phyloP scores from a whole-genome alignment of 352 stramenopile genomes.

The Thraustochytrium striatum region DNA sequence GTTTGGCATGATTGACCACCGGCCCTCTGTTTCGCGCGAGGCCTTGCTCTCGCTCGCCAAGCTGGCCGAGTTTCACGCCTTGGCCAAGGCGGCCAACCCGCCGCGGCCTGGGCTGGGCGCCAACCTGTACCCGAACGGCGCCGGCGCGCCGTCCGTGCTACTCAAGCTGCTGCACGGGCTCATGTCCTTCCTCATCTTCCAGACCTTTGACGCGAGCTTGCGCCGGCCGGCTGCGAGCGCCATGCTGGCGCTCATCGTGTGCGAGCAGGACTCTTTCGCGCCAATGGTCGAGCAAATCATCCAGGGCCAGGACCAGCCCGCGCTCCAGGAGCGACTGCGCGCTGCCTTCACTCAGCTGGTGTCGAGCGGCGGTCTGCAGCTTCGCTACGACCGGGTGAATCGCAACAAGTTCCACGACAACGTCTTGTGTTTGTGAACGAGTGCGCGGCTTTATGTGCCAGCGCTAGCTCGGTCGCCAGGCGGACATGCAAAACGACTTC shows the following conservation, averaged over 20 bases:
- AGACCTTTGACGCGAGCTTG: constrained; percentile 21
- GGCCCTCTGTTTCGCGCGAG: constrained; percentile 3
- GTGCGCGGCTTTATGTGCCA: constrained; percentile 39
- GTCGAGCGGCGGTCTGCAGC: constrained; percentile 14
- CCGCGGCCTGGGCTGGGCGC: not conserved
- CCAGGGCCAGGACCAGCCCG: constrained; percentile 3
- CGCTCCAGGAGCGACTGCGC: constrained; percentile 9
- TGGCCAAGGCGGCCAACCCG: not conserved
- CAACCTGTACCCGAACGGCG: constrained; percentile 1
- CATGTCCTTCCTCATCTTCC: constrained; percentile 40
- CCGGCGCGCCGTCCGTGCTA: not conserved
- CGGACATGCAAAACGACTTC: too few relatives aligned
- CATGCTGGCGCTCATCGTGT: constrained; percentile 31
- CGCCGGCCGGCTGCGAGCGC: constrained; percentile 21
- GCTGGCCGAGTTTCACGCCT: constrained; percentile 7
- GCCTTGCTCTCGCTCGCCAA: constrained; percentile 9
- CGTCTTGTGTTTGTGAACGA: constrained; percentile 39
- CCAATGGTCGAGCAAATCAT: constrained; percentile 32
- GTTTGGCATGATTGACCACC: constrained; percentile 41
- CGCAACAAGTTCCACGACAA: constrained; percentile 8
- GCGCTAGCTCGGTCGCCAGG: not conserved
- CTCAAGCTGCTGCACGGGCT: constrained; percentile 37
- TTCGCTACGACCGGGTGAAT: constrained; percentile 5
- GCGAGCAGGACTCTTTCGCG: constrained; percentile 1
- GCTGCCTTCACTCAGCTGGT: constrained; percentile 6